A percentile compares a stretch with the other conserved stretches of the same genome.
Conservation (phyloP, 345 rosid species). For the Citrus medica region DNA sequence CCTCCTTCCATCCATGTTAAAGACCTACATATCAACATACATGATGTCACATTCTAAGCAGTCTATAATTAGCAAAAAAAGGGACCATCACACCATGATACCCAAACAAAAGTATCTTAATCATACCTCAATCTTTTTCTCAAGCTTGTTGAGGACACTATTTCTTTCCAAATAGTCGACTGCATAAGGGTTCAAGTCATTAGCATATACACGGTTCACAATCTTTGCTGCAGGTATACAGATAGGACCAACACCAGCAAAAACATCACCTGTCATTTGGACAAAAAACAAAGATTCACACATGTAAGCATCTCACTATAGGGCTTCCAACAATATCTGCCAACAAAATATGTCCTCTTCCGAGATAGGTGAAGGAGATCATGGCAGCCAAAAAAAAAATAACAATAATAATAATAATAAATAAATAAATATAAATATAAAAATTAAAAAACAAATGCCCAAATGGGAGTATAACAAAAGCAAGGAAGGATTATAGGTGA, state of each 20-base stretch:
- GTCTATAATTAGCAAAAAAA: not conserved
- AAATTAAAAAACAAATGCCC: not conserved
- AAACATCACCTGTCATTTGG: slow-evolving; percentile 70
- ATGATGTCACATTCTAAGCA: slow-evolving; percentile 8
- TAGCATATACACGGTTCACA: slow-evolving; percentile 82
- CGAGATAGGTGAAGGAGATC: not conserved
- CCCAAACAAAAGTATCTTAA: not conserved
- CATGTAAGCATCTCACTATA: slow-evolving; percentile 5
- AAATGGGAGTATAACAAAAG: not conserved
- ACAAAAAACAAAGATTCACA: slow-evolving; percentile 5
- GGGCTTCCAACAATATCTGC: not conserved
- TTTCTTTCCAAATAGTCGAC: slow-evolving; percentile 76
- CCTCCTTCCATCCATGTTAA: slow-evolving; percentile 90
- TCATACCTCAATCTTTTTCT: slow-evolving; percentile 64
- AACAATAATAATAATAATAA: too few relatives aligned
- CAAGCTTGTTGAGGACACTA: slow-evolving; percentile 71
- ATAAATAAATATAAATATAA: not conserved
- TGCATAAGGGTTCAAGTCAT: slow-evolving; percentile 85
- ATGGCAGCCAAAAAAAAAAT: not conserved
- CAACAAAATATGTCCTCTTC: not conserved
- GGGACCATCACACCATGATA: not conserved
- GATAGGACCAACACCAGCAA: slow-evolving; percentile 82
- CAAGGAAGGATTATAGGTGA: not conserved
- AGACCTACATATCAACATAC: slow-evolving; percentile 40
- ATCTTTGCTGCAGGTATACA: slow-evolving; percentile 78